phyloP scores from a whole-genome alignment of 305 asterid genomes.

The Fraxinus angustifolia region DNA sequence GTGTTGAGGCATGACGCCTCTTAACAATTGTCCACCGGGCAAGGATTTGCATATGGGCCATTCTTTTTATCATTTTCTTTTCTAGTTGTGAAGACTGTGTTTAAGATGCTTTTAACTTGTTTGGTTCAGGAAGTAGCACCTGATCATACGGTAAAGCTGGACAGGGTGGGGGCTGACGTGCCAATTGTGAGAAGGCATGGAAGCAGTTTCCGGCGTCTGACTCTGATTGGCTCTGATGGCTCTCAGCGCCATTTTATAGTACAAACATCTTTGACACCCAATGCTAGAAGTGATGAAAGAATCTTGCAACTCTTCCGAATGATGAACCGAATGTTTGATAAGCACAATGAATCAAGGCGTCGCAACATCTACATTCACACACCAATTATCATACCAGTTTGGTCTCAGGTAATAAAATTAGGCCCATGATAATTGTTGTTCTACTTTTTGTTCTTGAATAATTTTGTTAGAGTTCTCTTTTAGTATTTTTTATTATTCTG shows the following conservation, averaged over 20 bases:
- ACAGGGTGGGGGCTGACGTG: slow-evolving; percentile 94
- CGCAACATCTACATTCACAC: slow-evolving; percentile 96
- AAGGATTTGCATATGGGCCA: background rate
- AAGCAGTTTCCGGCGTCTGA: slow-evolving; percentile 97
- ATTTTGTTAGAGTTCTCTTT: background rate
- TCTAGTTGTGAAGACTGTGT: background rate
- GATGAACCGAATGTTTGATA: slow-evolving; percentile 96
- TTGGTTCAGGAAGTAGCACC: slow-evolving; percentile 89
- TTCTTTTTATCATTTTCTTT: background rate
- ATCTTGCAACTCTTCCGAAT: slow-evolving; percentile 98
- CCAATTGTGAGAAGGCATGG: slow-evolving; percentile 99
- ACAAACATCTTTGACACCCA: slow-evolving; percentile 97
- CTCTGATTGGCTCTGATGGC: slow-evolving; percentile 97
- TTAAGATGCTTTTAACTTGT: background rate
- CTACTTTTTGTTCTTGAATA: background rate
- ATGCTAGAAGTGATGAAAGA: slow-evolving; percentile 99
- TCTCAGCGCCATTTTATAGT: slow-evolving; percentile 98
- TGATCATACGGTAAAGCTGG: slow-evolving; percentile 96
- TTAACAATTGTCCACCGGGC: background rate
- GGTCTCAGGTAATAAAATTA: slow-evolving; percentile 84
- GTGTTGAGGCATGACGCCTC: background rate
- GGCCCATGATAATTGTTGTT: background rate
- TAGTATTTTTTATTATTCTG: background rate
- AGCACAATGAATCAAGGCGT: slow-evolving; percentile 97
- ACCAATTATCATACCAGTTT: slow-evolving; percentile 95